A percentile compares a stretch with the other conserved stretches of the same genome.
Conservation (phyloP, 306 rosid genomes). For the Vigna trinervia region DNA sequence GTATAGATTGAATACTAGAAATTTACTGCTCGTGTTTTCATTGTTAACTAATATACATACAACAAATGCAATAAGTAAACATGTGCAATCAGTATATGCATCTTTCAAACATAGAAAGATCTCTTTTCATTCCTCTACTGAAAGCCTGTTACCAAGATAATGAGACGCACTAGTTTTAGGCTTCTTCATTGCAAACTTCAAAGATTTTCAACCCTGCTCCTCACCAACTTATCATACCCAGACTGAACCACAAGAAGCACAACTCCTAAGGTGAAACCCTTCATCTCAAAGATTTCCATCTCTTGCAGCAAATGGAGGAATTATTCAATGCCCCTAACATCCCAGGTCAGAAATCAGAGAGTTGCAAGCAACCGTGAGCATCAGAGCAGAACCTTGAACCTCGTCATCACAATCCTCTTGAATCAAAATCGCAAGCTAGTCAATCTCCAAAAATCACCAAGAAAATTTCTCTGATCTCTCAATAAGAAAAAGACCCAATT, state of each 20-base stretch:
- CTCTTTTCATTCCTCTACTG: conserved; percentile 81
- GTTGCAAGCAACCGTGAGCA: conserved; percentile 88
- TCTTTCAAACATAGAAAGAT: conserved; percentile 80
- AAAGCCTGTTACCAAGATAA: conserved; percentile 74
- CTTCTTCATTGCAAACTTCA: conserved; percentile 75
- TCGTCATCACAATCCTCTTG: conserved; percentile 65
- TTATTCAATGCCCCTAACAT: conserved; percentile 76
- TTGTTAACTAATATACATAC: conserved; percentile 9
- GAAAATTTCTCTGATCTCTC: not conserved
- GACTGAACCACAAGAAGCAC: conserved; percentile 65
- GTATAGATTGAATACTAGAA: conserved; percentile 23
- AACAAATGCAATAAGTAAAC: conserved; percentile 56
- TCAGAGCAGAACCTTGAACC: conserved; percentile 64
- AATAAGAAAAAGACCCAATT: not conserved
- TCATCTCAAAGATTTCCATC: conserved; percentile 88
- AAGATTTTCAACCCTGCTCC: conserved; percentile 70
- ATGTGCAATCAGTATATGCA: conserved; percentile 89
- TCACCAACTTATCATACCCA: conserved; percentile 71
- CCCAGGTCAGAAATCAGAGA: conserved; percentile 75
- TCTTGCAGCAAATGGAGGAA: conserved; percentile 81
- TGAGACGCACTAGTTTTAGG: conserved; percentile 77
- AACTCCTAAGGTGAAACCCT: conserved; percentile 78
- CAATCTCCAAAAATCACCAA: conserved; percentile 50
- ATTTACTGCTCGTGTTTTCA: conserved; percentile 3
- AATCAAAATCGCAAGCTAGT: conserved; percentile 77